These are phyloP conservation scores for Neurospora sp. DNA, from an alignment of 495 filamentous ascomycete species.

Conservation along the genomic window DNA sequence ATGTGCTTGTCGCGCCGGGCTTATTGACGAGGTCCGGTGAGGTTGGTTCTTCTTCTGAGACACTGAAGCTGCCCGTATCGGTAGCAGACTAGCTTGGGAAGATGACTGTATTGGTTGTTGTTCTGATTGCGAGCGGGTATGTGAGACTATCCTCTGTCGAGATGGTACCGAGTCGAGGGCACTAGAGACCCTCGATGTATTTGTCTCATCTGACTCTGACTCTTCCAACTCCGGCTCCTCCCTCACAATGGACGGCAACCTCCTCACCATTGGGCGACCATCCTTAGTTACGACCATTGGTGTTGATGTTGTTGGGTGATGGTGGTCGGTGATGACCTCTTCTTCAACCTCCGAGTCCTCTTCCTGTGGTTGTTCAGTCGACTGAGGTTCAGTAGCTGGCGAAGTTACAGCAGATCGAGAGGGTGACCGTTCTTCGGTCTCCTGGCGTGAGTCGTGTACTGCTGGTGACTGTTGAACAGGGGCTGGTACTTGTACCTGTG, in stretches of 20 bases:
- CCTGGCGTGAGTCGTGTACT: not conserved
- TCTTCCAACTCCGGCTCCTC: slow-evolving; percentile 48
- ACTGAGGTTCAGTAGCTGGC: slow-evolving; percentile 9
- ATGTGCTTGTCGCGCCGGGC: slow-evolving; percentile 52
- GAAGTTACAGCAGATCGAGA: slow-evolving; percentile 7
- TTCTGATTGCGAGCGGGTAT: slow-evolving; percentile 1
- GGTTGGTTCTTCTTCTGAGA: slow-evolving; percentile 7
- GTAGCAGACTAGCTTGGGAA: not conserved
- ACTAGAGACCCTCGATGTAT: slow-evolving; percentile 11
- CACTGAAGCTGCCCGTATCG: not conserved
- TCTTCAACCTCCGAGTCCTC: not conserved
- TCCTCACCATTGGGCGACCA: slow-evolving; percentile 21
- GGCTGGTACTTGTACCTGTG: not conserved
- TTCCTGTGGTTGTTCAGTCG: slow-evolving; percentile 7
- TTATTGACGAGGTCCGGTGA: slow-evolving; percentile 6
- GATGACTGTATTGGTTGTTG: not conserved
- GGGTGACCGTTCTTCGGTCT: slow-evolving; percentile 7
- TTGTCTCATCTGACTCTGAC: not conserved
- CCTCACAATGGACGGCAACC: slow-evolving; percentile 52
- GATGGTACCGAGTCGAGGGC: slow-evolving; percentile 26
- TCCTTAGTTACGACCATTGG: not conserved
- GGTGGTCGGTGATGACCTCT: not conserved
- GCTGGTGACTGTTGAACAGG: not conserved
- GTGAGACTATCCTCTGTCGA: slow-evolving; percentile 11
- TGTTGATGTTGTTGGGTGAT: slow-evolving; percentile 1